A percentile compares a stretch with the other conserved stretches of the same genome.
phyloP scores from a whole-genome alignment of 2,329 filamentous ascomycete genomes.

The Orbilia javanica region DNA sequence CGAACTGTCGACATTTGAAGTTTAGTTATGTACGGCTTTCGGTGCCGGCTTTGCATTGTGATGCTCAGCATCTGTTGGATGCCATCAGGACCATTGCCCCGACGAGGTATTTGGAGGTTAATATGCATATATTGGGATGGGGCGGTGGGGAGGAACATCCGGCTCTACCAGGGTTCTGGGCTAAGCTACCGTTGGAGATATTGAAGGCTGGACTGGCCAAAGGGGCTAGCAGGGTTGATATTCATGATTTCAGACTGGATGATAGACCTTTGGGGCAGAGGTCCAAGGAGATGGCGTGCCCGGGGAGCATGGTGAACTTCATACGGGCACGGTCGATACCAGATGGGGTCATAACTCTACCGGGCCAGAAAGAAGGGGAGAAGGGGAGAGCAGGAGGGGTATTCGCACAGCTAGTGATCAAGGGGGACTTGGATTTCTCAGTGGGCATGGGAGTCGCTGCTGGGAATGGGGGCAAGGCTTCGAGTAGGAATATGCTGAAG shows the following conservation, averaged over 20 bases:
- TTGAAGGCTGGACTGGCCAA: conserved; percentile 26
- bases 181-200: conserved; percentile 29
- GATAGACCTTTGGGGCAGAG: conserved; percentile 7
- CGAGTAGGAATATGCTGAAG: neutral
- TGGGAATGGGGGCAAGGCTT: neutral
- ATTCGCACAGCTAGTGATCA: conserved; percentile 36
- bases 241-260: conserved; percentile 34
- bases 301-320: conserved; percentile 43
- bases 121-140: conserved; percentile 45
- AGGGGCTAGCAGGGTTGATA: conserved; percentile 48
- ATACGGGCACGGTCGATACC: conserved; percentile 37
- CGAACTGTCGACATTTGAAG: conserved; percentile 32
- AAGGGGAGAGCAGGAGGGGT: conserved; percentile 13
- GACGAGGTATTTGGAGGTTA: conserved; percentile 47
- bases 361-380: neutral
- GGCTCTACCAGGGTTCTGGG: conserved; percentile 30
- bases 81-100: conserved; percentile 41
- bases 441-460: neutral
- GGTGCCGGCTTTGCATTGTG: conserved; percentile 27
- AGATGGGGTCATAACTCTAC: conserved; percentile 10
- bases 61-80: conserved; percentile 14
- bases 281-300: conserved; percentile 15
- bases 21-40: conserved; percentile 38
- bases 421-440: conserved; percentile 18
- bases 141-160: conserved; percentile 27